Conservation (phyloP, 768 basidiomycete species). For the Trametes cingulata region DNA sequence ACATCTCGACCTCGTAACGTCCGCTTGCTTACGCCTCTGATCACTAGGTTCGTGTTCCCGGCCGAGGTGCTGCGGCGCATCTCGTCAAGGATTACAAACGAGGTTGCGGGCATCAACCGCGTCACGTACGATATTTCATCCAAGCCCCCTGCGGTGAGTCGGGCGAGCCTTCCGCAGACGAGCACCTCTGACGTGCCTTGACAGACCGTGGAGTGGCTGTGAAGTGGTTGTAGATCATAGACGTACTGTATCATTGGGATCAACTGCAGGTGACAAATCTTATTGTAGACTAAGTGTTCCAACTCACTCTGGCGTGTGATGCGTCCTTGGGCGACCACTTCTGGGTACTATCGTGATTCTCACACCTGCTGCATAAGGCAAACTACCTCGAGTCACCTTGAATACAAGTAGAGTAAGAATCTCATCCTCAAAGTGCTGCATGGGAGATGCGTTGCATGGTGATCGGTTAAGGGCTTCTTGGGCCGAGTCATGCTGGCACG, state of each 20-base stretch:
- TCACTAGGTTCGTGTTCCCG: constrained; percentile 89
- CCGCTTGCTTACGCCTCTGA: background rate
- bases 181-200: background rate
- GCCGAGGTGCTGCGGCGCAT: constrained; percentile 85
- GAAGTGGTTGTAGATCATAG: background rate
- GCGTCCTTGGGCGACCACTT: too few relatives aligned
- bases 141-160: constrained; percentile 88
- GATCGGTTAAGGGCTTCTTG: too few relatives aligned
- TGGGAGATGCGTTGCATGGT: too few relatives aligned
- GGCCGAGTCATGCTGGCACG: too few relatives aligned
- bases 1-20: background rate
- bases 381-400: too few relatives aligned
- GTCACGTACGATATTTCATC: constrained; percentile 96
- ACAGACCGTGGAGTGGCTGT: constrained; percentile 50
- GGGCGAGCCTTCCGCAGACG: background rate
- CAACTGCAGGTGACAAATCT: background rate
- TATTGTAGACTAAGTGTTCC: background rate
- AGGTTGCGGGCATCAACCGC: constrained; percentile 94
- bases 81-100: constrained; percentile 96
- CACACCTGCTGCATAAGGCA: too few relatives aligned
- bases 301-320: too few relatives aligned
- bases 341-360: too few relatives aligned
- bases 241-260: background rate
- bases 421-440: too few relatives aligned
- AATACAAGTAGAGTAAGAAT: too few relatives aligned